Evolutionary conservation across 352 stramenopile species (phyloP), one percentile per base, ranked within the genome.

Genomic region (Globisporangium splendens): DNA sequence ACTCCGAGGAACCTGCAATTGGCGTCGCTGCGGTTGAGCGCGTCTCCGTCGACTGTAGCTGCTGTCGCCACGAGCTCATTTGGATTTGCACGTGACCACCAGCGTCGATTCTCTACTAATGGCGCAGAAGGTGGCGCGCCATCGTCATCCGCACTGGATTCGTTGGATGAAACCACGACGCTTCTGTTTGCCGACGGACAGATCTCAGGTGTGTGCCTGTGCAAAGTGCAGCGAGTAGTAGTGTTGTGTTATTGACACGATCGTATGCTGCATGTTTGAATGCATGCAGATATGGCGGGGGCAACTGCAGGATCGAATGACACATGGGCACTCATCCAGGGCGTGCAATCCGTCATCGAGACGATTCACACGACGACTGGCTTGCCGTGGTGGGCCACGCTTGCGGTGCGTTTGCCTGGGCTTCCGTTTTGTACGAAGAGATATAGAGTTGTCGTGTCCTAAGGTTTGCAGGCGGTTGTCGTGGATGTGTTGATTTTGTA

Each of bases 361-460:
- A 59, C 65, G 15, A 69, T 92, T 22, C 83, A 92, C 69, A 69
- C 54, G 47, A 78, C 75, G 18, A 88, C 78, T 21, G 83, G 83
- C 2, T 59, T 92, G 62, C 83, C 83, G 1, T 92, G 83, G 83
- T 92, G 83, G 83, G 77, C 83, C 8, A 88, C 80, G 31, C 68
- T 92, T 17, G 58, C 75, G 54, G 80, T 88, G 55, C 2, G 63
- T 33, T 20, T 49, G 7, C 3, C 39, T 42, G 18, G 10, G 28
- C 28, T 35, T 35, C 5, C 7, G 10, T 35, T 35, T 10, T 35
- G 2, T 8, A 11, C 5, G 28, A 35, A 35, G 7, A 35, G 28
- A 11, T 17, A 20, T 52, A 66, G 54, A 48, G n/a, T 10, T 61
- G 51, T n/a, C 33, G 3, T 55, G 31, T 57, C 12, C 57, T 48